Percentiles rank a stretch among this genome's conserved stretches.
Evolutionary conservation across 2,329 filamentous ascomycete genomes (phyloP).

Genomic region (Podosphaera aphanis): DNA sequence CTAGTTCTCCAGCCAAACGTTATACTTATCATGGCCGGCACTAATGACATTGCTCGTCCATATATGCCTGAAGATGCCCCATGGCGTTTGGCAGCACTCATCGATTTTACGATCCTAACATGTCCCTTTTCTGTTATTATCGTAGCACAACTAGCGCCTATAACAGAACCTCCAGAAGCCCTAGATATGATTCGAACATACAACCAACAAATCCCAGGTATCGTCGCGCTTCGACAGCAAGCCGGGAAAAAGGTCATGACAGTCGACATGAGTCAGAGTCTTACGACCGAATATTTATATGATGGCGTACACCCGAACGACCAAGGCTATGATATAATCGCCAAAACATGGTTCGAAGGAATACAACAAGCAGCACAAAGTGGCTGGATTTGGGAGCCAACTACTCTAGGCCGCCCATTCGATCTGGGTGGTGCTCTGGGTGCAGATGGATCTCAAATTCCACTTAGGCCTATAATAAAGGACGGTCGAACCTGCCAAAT

Average conservation of each 20-base stretch:
- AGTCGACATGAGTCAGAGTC: constrained; percentile 5
- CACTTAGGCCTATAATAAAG: not conserved
- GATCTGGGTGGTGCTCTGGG: not conserved
- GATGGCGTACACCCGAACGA: constrained; percentile 6
- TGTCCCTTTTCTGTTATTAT: constrained; percentile 17
- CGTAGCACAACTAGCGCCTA: constrained; percentile 17
- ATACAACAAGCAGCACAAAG: constrained; percentile 2
- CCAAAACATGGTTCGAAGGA: constrained; percentile 3
- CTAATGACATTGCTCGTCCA: constrained; percentile 16
- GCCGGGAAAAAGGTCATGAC: constrained; percentile 3
- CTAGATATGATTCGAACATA: constrained; percentile 1
- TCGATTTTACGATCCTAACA: constrained; percentile 14
- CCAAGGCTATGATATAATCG: constrained; percentile 4
- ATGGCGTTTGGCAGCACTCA: constrained; percentile 14
- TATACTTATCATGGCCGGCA: constrained; percentile 16
- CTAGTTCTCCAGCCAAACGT: constrained; percentile 14
- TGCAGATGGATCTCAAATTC: not conserved
- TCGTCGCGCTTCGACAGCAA: constrained; percentile 2
- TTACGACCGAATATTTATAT: constrained; percentile 1
- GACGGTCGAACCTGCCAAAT: constrained; percentile 1
- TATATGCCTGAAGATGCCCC: constrained; percentile 13
- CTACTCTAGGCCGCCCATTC: not conserved
- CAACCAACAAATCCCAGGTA: constrained; percentile 4
- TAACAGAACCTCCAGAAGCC: not conserved
- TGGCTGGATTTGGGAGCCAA: constrained; percentile 4